phyloP scores from a whole-genome alignment of 129 eudicot species.

The Logfia minima region DNA sequence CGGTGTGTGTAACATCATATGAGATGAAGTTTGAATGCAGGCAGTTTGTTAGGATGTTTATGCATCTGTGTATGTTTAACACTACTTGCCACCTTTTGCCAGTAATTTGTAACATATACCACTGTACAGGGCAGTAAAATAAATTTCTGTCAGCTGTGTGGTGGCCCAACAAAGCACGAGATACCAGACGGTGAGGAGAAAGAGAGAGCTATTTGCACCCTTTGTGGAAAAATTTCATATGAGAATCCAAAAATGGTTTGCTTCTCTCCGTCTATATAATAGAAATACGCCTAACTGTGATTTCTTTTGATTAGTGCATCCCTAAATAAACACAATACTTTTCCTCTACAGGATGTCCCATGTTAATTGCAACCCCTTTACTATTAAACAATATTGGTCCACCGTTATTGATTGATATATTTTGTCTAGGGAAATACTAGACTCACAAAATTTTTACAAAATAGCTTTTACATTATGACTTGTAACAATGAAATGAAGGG shows the following conservation, averaged over 20 bases:
- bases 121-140: constrained; percentile 69
- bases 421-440: not conserved
- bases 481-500: too few relatives aligned
- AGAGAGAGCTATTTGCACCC: constrained; percentile 83
- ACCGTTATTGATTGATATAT: not conserved
- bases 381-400: not conserved
- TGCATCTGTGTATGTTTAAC: not conserved
- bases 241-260: constrained; percentile 96
- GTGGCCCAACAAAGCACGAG: constrained; percentile 78
- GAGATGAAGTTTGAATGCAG: not conserved
- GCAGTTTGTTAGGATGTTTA: not conserved
- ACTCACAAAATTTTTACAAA: too few relatives aligned
- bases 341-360: not conserved
- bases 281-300: not conserved
- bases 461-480: too few relatives aligned
- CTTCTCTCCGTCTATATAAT: not conserved
- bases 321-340: not conserved
- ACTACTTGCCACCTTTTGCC: not conserved
- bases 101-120: constrained; percentile 22
- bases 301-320: not conserved
- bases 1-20: not conserved
- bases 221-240: constrained; percentile 74
- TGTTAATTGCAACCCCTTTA: not conserved
- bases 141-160: constrained; percentile 86
- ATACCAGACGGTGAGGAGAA: constrained; percentile 96